Evolutionary conservation across 2,329 filamentous ascomycete species (phyloP).

Genomic region (Elsinoe arachidis): DNA sequence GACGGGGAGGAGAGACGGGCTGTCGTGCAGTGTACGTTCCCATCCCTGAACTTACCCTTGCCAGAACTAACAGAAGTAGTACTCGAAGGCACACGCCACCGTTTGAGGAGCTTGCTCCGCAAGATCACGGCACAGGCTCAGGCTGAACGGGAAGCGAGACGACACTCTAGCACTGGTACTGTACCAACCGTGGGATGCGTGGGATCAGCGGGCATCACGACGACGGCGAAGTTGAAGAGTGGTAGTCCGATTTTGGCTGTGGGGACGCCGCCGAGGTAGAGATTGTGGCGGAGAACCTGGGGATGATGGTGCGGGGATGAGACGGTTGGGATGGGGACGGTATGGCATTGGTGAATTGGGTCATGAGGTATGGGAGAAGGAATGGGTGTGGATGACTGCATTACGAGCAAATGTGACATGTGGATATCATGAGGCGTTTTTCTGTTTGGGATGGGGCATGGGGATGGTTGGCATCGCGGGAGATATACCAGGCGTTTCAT

Average conservation of each 20-base stretch:
- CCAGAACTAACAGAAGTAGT: constrained; percentile 13
- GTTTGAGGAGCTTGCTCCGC: constrained; percentile 12
- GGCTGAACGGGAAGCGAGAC: constrained; percentile 8
- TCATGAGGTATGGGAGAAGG: no score
- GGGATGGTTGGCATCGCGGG: no score
- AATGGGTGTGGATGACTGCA: neutral
- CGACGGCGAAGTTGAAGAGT: constrained; percentile 4
- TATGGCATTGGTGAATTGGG: no score
- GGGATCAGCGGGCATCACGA: neutral
- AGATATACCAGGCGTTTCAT: no score
- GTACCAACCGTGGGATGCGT: no score
- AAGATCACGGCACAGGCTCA: constrained; percentile 14
- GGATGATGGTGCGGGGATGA: neutral
- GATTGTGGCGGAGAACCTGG: neutral
- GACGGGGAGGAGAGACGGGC: constrained; percentile 65
- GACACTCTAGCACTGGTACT: neutral
- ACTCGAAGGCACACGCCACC: constrained; percentile 14
- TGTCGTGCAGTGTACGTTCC: constrained; percentile 59
- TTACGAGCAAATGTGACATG: neutral
- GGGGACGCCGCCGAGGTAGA: constrained; percentile 3
- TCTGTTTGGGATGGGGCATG: no score
- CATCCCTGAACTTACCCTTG: neutral
- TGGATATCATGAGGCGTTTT: no score
- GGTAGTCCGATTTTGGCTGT: constrained; percentile 4
- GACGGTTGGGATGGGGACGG: neutral